phyloP scores from a whole-genome alignment of 1,139 yeast species.

The Lodderomyces elongisporus region DNA sequence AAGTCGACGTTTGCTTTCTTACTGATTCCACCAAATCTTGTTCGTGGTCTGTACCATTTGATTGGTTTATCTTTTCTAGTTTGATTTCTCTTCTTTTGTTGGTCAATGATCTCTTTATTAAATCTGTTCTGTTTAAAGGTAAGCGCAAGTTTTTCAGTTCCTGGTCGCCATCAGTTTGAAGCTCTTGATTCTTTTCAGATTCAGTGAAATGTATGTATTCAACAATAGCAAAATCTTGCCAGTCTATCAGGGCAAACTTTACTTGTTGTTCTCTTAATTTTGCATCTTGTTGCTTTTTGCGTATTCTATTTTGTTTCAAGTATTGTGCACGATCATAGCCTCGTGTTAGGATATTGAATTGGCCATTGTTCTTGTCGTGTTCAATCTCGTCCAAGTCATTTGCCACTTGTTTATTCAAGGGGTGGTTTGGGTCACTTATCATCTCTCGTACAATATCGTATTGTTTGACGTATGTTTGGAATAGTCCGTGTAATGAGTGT shows the following conservation, averaged over 20 bases:
- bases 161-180: constrained; percentile 65
- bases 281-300: constrained; percentile 27
- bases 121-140: constrained; percentile 57
- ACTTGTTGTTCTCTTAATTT: constrained; percentile 31
- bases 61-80: constrained; percentile 14
- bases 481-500: constrained; percentile 63
- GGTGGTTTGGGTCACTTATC: constrained; percentile 4
- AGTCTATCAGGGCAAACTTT: constrained; percentile 73
- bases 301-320: constrained; percentile 30
- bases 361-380: background rate
- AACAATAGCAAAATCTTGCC: constrained; percentile 78
- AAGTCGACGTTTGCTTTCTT: constrained; percentile 18
- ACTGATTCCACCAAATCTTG: constrained; percentile 3
- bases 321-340: constrained; percentile 59
- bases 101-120: constrained; percentile 59
- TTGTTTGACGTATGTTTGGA: constrained; percentile 48
- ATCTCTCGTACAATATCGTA: constrained; percentile 40
- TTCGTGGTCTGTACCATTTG: constrained; percentile 18
- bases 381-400: background rate
- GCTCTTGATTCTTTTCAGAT: no score
- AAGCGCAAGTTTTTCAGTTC: constrained; percentile 53
- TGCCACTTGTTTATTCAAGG: background rate
- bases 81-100: constrained; percentile 22
- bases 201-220: constrained; percentile 66
- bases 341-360: constrained; percentile 32